These are phyloP conservation scores for Volvariella surrecta DNA, from an alignment of 1,284 basidiomycete species.

Conservation along the genomic window DNA sequence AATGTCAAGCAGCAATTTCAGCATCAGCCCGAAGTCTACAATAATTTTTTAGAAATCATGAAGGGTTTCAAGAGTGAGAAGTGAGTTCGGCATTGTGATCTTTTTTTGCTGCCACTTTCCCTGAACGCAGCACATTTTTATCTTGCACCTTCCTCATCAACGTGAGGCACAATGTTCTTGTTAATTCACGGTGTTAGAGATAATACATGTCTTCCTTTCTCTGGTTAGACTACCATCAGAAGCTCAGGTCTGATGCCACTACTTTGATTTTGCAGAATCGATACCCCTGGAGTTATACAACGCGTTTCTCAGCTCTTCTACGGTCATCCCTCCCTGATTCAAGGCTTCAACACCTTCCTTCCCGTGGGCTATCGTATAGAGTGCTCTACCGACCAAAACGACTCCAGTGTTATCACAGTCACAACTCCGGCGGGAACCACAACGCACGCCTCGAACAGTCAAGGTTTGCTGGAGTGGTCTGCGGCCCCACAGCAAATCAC, in stretches of 20 bases:
- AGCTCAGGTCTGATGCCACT: too few species aligned
- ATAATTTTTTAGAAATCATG: conserved; percentile 95
- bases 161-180: too few species aligned
- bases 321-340: conserved; percentile 86
- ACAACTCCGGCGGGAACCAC: conserved; percentile 69
- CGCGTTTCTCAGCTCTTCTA: conserved; percentile 92
- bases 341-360: conserved; percentile 97
- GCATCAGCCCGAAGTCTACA: conserved; percentile 88
- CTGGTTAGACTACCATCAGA: too few species aligned
- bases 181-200: too few species aligned
- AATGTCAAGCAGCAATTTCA: conserved; percentile 87
- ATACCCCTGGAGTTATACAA: conserved; percentile 94
- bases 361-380: conserved; percentile 94
- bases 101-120: conserved; percentile 5
- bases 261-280: conserved; percentile 54
- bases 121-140: too few species aligned
- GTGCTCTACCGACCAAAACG: conserved; percentile 44
- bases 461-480: conserved; percentile 28
- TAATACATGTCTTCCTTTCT: too few species aligned
- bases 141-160: too few species aligned
- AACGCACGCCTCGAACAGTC: conserved; percentile 38
- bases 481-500: conserved; percentile 11
- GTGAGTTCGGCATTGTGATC: conserved; percentile 40
- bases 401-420: conserved; percentile 41
- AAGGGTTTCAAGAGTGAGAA: conserved; percentile 93